Evolutionary conservation across 2,329 filamentous ascomycete genomes (phyloP).

Genomic region (Tolypocladium tundrense): DNA sequence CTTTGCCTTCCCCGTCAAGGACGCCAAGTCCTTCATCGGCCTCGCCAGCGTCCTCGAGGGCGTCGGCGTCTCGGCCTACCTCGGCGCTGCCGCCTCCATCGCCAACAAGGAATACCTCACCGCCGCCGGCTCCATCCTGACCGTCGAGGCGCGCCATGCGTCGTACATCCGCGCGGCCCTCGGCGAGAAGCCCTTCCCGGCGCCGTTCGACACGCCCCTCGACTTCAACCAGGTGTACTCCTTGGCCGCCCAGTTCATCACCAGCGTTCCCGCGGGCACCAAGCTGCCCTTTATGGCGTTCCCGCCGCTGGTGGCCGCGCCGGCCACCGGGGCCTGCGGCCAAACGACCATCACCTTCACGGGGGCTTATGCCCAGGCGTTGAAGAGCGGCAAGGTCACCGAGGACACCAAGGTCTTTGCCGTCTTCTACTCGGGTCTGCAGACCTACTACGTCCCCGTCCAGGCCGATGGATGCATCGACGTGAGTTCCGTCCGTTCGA

Average conservation of each 20-base stretch:
- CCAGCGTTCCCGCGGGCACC: constrained; percentile 43
- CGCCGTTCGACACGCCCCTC: constrained; percentile 51
- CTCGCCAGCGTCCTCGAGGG: constrained; percentile 57
- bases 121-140: constrained; percentile 53
- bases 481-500: background rate
- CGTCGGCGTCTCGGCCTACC: constrained; percentile 52
- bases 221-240: constrained; percentile 50
- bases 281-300: constrained; percentile 51
- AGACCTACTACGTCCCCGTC: constrained; percentile 10
- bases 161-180: constrained; percentile 45
- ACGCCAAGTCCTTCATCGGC: constrained; percentile 46
- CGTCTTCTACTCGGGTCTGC: constrained; percentile 8
- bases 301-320: constrained; percentile 20
- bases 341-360: constrained; percentile 1
- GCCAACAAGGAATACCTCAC: constrained; percentile 45
- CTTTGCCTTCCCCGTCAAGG: constrained; percentile 50
- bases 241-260: constrained; percentile 54
- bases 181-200: constrained; percentile 41
- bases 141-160: constrained; percentile 53
- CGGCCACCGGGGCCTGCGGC: background rate
- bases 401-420: constrained; percentile 1
- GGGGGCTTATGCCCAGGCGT: constrained; percentile 1
- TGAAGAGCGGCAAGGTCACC: constrained; percentile 1
- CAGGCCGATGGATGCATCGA: background rate
- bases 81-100: constrained; percentile 52